These are phyloP conservation scores for Cryptomeria japonica DNA, from an alignment of 75 land plant species.

Conservation along the genomic window DNA sequence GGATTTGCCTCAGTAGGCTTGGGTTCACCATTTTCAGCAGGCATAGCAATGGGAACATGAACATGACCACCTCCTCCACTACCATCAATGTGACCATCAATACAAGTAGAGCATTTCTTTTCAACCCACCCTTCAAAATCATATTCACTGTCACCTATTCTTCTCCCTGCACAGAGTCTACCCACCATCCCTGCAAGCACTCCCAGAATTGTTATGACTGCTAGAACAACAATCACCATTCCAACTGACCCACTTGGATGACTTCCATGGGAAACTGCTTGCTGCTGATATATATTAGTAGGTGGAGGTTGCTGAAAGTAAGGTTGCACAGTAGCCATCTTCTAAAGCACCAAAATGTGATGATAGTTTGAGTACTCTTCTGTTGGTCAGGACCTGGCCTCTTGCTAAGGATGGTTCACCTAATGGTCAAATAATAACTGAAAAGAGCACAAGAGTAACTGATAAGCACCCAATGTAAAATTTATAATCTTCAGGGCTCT, in stretches of 20 bases:
- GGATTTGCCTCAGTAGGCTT: background rate
- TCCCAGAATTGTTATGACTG: constrained; percentile 43
- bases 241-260: constrained; percentile 29
- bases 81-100: constrained; percentile 40
- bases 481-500: too few species aligned
- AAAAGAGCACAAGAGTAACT: background rate
- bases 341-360: background rate
- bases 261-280: constrained; percentile 2
- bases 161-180: constrained; percentile 46
- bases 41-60: background rate
- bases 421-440: background rate
- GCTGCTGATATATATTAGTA: constrained; percentile 11
- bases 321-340: constrained; percentile 1
- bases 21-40: background rate
- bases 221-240: constrained; percentile 49
- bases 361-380: background rate
- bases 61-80: constrained; percentile 6
- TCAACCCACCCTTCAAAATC: constrained; percentile 58
- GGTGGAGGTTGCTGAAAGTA: constrained; percentile 9
- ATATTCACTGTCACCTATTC: constrained; percentile 35
- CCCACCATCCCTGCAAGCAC: constrained; percentile 47
- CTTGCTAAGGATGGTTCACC: background rate
- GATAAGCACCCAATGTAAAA: background rate
- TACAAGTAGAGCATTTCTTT: constrained; percentile 50
- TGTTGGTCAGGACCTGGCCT: background rate